Evolutionary conservation across 306 rosid species (phyloP).

Genomic region (Vigna angularis): DNA sequence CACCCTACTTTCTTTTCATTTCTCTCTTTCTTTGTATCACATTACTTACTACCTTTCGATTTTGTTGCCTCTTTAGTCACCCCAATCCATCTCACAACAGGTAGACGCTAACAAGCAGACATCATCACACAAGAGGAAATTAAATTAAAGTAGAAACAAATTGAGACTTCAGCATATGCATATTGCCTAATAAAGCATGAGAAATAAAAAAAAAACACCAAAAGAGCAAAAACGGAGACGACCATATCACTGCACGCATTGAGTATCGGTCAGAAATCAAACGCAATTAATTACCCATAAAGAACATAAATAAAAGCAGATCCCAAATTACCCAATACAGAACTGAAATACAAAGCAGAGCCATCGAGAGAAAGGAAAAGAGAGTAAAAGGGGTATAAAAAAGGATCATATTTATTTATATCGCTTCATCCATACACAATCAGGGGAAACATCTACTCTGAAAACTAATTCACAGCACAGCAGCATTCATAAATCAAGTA

Average conservation of each 20-base stretch:
- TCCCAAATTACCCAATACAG: background rate
- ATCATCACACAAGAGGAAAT: background rate
- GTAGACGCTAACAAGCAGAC: background rate
- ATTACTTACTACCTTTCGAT: background rate
- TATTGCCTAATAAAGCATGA: background rate
- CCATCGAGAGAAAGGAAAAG: background rate
- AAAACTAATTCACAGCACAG: background rate
- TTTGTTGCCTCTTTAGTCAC: background rate
- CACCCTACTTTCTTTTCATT: background rate
- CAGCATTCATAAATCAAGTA: background rate
- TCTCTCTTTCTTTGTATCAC: background rate
- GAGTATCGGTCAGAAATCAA: background rate
- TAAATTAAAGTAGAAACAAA: constrained; percentile 4
- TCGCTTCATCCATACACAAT: background rate
- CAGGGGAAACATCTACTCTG: background rate
- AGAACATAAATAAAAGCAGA: background rate
- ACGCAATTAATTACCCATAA: background rate
- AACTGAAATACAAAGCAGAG: background rate
- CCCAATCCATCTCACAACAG: background rate
- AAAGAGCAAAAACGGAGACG: background rate
- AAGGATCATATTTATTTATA: background rate
- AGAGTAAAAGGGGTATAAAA: background rate
- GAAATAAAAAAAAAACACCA: background rate
- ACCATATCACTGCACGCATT: background rate
- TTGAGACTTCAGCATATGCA: background rate